Base-by-base conservation (phyloP, 306 rosid genomes). In the Rosa multiflora region DNA sequence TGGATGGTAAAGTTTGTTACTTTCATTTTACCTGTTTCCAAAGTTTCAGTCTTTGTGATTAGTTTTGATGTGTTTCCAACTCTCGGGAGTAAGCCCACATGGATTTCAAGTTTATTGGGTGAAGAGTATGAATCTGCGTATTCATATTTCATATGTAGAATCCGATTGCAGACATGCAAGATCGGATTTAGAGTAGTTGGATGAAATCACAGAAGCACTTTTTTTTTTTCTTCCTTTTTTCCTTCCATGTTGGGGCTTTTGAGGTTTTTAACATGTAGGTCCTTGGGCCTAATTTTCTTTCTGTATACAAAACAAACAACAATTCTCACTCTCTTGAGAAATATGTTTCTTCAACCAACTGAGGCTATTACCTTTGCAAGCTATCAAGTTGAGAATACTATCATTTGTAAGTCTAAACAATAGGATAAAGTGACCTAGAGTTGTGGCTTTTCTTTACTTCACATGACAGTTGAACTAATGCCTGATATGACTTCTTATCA, bases 21-120 rank as follows among this genome's bases (percentile, higher is more conserved):
- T 70, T 39, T 78, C 71, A 61, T 75, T 42, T 78, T 15, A 6
- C 43, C 55, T 12, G 17, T 29, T 26, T 56, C 82, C 85, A 73
- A 61, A 82, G 81, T 85, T 59, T 5, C 23, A 72, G 35, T 72
- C 46, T 66, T 72, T 23, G 35, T 42, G 63, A 46, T 83, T 43
- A 37, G 43, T 76, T 64, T 75, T 66, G 76, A 67, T 80, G 43
- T 61, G 70, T 77, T 71, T 74, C 53, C 68, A 48, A 37, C 66
- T 77, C 20, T 82, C 14, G 62, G 5, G n/a, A 32, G 11, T 58
- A 74, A 55, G 51, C 78, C 39, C 23, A 32, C 37, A 23, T 48
- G 29, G 70, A 64, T 77, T 78, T 76, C 6, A 13, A 15, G 26
- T 40, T 53, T 64, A 35, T 58, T 67, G 35, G 66, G 6, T 42